These are phyloP conservation scores for Uronychia setigera DNA, from an alignment of 73 alveolate species.

Conservation along the genomic window DNA sequence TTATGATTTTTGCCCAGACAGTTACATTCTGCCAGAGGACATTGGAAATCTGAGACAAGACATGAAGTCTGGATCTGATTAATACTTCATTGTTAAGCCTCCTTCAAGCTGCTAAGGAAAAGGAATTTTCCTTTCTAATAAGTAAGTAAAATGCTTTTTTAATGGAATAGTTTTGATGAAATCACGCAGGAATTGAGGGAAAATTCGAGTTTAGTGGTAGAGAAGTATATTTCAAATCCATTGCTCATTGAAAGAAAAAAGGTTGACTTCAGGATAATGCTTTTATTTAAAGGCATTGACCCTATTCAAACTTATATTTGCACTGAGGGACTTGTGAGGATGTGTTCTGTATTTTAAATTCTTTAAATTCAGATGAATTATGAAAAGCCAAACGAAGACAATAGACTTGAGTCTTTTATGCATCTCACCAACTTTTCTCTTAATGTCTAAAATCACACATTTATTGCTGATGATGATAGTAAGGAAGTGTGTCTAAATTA, in stretches of 20 bases:
- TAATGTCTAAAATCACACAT: background rate
- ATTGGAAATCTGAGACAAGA: background rate
- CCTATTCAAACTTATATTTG: background rate
- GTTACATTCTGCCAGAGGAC: background rate
- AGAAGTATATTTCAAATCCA: background rate
- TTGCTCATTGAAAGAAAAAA: background rate
- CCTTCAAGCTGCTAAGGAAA: background rate
- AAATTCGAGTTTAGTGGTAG: background rate
- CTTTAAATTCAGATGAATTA: background rate
- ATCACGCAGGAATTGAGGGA: background rate
- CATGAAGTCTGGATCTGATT: background rate
- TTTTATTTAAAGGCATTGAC: background rate
- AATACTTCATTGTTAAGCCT: background rate
- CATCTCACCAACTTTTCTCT: background rate
- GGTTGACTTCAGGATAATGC: background rate
- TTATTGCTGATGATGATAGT: background rate
- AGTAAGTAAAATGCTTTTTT: background rate
- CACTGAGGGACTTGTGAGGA: background rate
- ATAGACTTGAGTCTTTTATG: background rate
- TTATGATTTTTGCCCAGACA: background rate
- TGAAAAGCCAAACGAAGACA: background rate
- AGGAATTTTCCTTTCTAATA: background rate
- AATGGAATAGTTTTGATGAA: background rate
- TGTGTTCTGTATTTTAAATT: background rate
- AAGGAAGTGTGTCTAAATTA: background rate